These are phyloP conservation scores for Ascochyta fabae DNA, from an alignment of 2,329 filamentous ascomycete genomes.

Conservation along the genomic window DNA sequence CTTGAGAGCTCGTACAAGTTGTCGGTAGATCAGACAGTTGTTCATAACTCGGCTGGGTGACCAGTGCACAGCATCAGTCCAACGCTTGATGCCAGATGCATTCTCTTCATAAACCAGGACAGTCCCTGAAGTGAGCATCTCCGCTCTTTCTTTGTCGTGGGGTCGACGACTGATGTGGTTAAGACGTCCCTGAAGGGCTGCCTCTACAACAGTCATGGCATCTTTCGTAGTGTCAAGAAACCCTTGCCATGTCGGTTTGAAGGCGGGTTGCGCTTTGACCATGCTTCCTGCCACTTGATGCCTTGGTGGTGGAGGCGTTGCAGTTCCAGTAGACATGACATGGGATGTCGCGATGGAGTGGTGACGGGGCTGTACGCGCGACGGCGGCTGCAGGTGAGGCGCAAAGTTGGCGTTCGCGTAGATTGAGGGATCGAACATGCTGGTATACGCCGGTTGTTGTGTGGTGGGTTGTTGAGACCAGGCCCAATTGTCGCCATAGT, in stretches of 20 bases:
- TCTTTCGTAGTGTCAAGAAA: slow-evolving; percentile 74
- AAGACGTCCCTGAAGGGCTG: slow-evolving; percentile 72
- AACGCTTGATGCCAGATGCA: slow-evolving; percentile 88
- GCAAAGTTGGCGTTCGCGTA: slow-evolving; percentile 37
- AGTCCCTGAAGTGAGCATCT: slow-evolving; percentile 81
- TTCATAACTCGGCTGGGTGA: slow-evolving; percentile 85
- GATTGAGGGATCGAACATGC: slow-evolving; percentile 41
- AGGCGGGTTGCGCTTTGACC: slow-evolving; percentile 48
- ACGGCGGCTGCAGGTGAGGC: slow-evolving; percentile 27
- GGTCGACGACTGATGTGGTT: slow-evolving; percentile 82
- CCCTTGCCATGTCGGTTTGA: slow-evolving; percentile 71
- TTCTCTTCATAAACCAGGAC: slow-evolving; percentile 94
- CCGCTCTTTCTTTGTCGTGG: slow-evolving; percentile 79
- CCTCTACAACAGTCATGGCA: slow-evolving; percentile 81
- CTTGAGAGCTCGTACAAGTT: slow-evolving; percentile 59
- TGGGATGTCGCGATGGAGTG: slow-evolving; percentile 43
- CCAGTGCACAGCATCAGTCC: slow-evolving; percentile 93
- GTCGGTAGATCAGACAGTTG: slow-evolving; percentile 85
- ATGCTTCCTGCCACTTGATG: slow-evolving; percentile 37
- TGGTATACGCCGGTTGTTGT: slow-evolving; percentile 32
- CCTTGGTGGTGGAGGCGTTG: slow-evolving; percentile 40
- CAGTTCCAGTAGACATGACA: slow-evolving; percentile 29
- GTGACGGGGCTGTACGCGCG: slow-evolving; percentile 34
- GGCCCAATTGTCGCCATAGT: slow-evolving; percentile 42
- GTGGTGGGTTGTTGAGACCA: slow-evolving; percentile 39